Percentiles rank a stretch among this genome's conserved stretches.
These are phyloP conservation scores for Ganoderma multipileum DNA, from an alignment of 1,284 basidiomycete species.

Conservation along the genomic window DNA sequence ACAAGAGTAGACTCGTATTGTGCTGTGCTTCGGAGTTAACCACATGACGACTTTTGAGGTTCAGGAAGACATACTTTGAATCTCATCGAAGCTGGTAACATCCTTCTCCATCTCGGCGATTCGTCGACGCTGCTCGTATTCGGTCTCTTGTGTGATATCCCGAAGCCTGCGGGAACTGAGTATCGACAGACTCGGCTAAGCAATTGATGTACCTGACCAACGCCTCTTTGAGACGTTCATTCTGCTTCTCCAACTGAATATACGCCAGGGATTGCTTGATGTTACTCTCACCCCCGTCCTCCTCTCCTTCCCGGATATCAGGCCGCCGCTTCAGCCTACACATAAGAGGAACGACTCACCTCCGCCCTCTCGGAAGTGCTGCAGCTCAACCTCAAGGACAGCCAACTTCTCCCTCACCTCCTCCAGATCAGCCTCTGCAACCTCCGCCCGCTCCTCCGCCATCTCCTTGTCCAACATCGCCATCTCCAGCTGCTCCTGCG, in stretches of 20 bases:
- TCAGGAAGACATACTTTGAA: slow-evolving; percentile 59
- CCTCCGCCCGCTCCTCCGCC: slow-evolving; percentile 92
- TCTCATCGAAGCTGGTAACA: slow-evolving; percentile 69
- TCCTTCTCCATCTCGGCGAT: slow-evolving; percentile 93
- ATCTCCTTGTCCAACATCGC: slow-evolving; percentile 96
- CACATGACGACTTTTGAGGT: not conserved
- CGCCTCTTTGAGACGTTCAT: slow-evolving; percentile 94
- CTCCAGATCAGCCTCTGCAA: slow-evolving; percentile 79
- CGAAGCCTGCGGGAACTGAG: slow-evolving; percentile 63
- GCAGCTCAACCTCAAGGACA: slow-evolving; percentile 86
- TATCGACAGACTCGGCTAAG: not conserved
- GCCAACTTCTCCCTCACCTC: slow-evolving; percentile 80
- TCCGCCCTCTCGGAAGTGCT: slow-evolving; percentile 70
- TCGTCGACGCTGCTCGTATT: slow-evolving; percentile 83
- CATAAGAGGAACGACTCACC: slow-evolving; percentile 42
- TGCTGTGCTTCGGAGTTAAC: slow-evolving; percentile 48
- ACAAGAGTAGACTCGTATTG: slow-evolving; percentile 82
- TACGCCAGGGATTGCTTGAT: slow-evolving; percentile 79
- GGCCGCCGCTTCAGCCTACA: not conserved
- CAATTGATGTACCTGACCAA: slow-evolving; percentile 69
- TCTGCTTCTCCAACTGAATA: slow-evolving; percentile 96
- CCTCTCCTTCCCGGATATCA: slow-evolving; percentile 32
- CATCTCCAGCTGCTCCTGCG: slow-evolving; percentile 94
- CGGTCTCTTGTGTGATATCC: slow-evolving; percentile 88
- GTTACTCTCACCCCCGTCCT: slow-evolving; percentile 50